A percentile compares a stretch with the other conserved stretches of the same genome.
Evolutionary conservation across 2,329 filamentous ascomycete genomes (phyloP).

Genomic region (Tolypocladium nubicola): DNA sequence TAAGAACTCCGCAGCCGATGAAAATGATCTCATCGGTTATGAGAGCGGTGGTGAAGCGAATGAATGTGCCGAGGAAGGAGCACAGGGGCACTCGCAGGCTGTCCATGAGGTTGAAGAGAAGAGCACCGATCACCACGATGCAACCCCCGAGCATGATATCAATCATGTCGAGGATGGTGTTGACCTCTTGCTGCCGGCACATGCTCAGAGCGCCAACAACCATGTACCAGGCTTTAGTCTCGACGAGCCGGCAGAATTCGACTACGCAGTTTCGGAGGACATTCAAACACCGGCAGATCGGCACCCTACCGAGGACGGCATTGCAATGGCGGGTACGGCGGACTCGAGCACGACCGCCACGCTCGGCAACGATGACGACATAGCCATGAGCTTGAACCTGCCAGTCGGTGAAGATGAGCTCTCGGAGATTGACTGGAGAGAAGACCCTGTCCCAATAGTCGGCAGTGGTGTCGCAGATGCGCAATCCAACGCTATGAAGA

Average conservation of each 20-base stretch:
- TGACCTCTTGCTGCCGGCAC: conserved; percentile 8
- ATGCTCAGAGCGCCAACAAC: conserved; percentile 12
- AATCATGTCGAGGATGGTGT: not conserved
- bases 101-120: not conserved
- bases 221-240: conserved; percentile 14
- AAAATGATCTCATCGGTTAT: not conserved
- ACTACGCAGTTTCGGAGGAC: conserved; percentile 1
- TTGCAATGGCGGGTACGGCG: not conserved
- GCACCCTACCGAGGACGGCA: not conserved
- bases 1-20: conserved; percentile 5
- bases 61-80: not conserved
- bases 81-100: not conserved
- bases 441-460: not conserved
- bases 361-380: not conserved
- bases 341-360: not conserved
- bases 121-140: not conserved
- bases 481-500: not conserved
- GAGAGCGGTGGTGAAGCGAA: not conserved
- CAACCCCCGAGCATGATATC: not conserved
- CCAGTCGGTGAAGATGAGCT: not conserved
- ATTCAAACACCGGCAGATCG: not conserved
- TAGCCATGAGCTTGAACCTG: not conserved
- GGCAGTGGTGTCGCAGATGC: not conserved
- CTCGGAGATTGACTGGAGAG: conserved; percentile 4
- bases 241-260: conserved; percentile 9